A percentile compares a stretch with the other conserved stretches of the same genome.
Conservation (phyloP, 2,329 filamentous ascomycete species). For the Gremmenia infestans region DNA sequence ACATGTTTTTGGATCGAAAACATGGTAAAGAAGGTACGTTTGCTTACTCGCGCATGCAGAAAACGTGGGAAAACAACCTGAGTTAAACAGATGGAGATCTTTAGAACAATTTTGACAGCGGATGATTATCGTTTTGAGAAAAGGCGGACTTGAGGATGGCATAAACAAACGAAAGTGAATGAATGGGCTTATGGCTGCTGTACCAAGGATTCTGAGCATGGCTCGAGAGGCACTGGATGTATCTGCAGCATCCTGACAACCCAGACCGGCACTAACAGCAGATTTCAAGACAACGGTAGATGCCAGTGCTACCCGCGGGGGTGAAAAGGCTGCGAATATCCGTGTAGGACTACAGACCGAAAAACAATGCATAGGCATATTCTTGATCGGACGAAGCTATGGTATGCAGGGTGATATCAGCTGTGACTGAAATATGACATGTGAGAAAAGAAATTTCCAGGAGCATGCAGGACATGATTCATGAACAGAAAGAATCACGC, state of each 20-base stretch:
- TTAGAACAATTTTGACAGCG: slow-evolving; percentile 1
- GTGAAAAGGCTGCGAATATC: slow-evolving; percentile 5
- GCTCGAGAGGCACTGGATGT: not conserved
- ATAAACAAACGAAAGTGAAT: not conserved
- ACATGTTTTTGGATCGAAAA: slow-evolving; percentile 7
- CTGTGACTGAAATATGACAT: not conserved
- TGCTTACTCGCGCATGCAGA: slow-evolving; percentile 9
- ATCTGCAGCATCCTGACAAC: not conserved
- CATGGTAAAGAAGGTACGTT: slow-evolving; percentile 7
- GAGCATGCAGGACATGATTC: not conserved
- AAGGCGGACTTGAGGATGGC: not conserved
- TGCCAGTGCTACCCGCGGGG: not conserved
- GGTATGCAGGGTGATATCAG: not conserved
- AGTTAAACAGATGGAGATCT: slow-evolving; percentile 14
- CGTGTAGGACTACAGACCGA: slow-evolving; percentile 11
- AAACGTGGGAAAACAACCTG: slow-evolving; percentile 17
- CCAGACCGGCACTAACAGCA: not conserved
- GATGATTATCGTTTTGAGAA: not conserved
- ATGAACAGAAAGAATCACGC: not conserved
- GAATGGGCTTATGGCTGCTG: not conserved
- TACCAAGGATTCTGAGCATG: not conserved
- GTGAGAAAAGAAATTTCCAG: slow-evolving; percentile 1
- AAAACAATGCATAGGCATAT: not conserved
- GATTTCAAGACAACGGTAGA: not conserved
- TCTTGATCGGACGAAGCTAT: not conserved